Percentiles rank a stretch among this genome's conserved stretches.
Evolutionary conservation across 768 basidiomycete genomes (phyloP).

Genomic region (Tulasnella sp.): DNA sequence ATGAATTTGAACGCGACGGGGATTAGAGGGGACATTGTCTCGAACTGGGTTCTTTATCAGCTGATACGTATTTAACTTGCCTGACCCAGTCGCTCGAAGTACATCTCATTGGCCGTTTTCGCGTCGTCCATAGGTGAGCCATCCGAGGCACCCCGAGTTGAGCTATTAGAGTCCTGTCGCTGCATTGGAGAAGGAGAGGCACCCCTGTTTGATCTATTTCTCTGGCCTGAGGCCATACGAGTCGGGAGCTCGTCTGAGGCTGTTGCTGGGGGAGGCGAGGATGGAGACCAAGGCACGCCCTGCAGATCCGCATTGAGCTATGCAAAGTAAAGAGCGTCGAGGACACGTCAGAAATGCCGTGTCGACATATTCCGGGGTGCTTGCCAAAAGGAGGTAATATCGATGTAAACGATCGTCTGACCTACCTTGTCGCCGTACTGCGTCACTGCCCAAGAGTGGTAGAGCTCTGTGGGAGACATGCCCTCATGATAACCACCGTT

Average conservation of each 20-base stretch:
- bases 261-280: conserved; percentile 45
- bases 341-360: conserved; percentile 14
- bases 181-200: conserved; percentile 28
- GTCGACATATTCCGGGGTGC: too few species aligned
- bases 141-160: conserved; percentile 26
- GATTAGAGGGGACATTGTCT: too few species aligned
- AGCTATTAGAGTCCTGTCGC: conserved; percentile 14
- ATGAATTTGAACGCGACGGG: not conserved
- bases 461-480: conserved; percentile 60
- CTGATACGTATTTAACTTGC: not conserved
- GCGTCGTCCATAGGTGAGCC: conserved; percentile 33
- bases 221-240: conserved; percentile 16
- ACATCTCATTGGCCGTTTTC: conserved; percentile 76
- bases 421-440: conserved; percentile 85
- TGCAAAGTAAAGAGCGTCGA: not conserved
- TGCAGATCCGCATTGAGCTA: conserved; percentile 72
- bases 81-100: conserved; percentile 73
- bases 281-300: conserved; percentile 69
- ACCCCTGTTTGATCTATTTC: conserved; percentile 10
- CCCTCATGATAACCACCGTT: conserved; percentile 59
- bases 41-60: not conserved
- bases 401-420: too few species aligned
- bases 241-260: conserved; percentile 30
- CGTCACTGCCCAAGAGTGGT: conserved; percentile 87
- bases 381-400: too few species aligned